Base-by-base conservation (phyloP, 2,329 filamentous ascomycete species). In the Neofusicoccum kwambonambiense region DNA sequence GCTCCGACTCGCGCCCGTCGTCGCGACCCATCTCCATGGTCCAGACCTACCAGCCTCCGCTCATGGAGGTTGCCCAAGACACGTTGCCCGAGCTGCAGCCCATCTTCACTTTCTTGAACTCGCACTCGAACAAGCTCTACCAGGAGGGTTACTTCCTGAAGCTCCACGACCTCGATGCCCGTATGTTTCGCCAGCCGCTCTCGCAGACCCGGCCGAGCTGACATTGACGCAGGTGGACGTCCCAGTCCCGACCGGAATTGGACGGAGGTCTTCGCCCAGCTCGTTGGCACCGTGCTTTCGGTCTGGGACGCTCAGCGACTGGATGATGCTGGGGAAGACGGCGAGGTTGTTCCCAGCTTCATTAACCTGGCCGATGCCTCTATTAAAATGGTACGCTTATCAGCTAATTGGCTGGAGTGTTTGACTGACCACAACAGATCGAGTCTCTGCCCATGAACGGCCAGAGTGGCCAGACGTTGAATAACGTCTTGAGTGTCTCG, bases 91-190 rank as follows among this genome's bases (percentile, higher is more conserved):
- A 99, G 83, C 84, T 99, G 68, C 90, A 93, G 80, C 94, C 93
- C 68, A 93, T 98, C 72, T 98, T 98, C 78, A 91, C 87, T 67
- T 95, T 92, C 74, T 85, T 99, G 69, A 98, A 97, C 80, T 95
- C 90, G 78, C 95, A 99, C 77, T 90, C 88, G 65, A 97, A 97
- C 78, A 98, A 98, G 80, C 82, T 98, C 64, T 99, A 98, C 76
- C 93, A 97, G 71, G 95, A 99, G 80, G 95, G 95, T 42, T 99
- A 98, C 75, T 98, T 99, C 70, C 80, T 99, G 71, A 99, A 98
- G 79, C 82, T 99, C 56, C 94, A 97, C 77, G 95, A 99, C 77
- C 88, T 97, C 70, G 96, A 98, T 74, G 89, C 88, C 64, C 89
- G 93, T 97, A 86, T 71, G 92, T 86, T 9, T 22, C 8, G 19